Percentiles rank a stretch among this genome's conserved stretches.
These are phyloP conservation scores for Solanum commersonii DNA, from an alignment of 257 asterid species.

Conservation along the genomic window DNA sequence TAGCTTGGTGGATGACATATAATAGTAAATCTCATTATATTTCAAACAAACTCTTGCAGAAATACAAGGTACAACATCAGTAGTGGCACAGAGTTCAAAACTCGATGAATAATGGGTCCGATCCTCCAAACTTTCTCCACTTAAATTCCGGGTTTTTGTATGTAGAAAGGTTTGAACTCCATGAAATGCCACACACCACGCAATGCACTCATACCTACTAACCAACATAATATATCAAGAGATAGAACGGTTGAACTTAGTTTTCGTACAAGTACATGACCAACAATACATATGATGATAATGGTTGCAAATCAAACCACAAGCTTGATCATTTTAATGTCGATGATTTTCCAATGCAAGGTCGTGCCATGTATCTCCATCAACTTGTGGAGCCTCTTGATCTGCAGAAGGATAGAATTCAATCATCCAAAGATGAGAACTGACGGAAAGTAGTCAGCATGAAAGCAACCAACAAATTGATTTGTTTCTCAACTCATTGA, in stretches of 20 bases:
- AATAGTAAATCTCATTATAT: not conserved
- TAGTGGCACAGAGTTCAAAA: not conserved
- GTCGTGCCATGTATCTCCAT: slow-evolving; percentile 51
- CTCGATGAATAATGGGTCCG: not conserved
- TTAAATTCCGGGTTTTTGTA: not conserved
- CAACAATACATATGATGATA: not conserved
- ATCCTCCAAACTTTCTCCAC: not conserved
- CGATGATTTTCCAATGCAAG: slow-evolving; percentile 49
- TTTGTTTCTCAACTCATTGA: not conserved
- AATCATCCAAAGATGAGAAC: not conserved
- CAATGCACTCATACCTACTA: not conserved
- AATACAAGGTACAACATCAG: not conserved
- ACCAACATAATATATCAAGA: not conserved
- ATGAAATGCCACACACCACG: not conserved
- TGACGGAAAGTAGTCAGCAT: not conserved
- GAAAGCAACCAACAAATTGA: not conserved
- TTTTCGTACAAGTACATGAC: not conserved
- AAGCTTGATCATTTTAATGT: not conserved
- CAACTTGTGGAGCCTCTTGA: slow-evolving; percentile 52
- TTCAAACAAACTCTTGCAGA: not conserved
- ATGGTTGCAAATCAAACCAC: not conserved
- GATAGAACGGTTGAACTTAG: not conserved
- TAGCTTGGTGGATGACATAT: not conserved
- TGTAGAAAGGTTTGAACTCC: not conserved
- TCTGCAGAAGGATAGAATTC: slow-evolving; percentile 26